Evolutionary conservation across 768 basidiomycete genomes (phyloP).

Genomic region (Auricularia auricula-judae): DNA sequence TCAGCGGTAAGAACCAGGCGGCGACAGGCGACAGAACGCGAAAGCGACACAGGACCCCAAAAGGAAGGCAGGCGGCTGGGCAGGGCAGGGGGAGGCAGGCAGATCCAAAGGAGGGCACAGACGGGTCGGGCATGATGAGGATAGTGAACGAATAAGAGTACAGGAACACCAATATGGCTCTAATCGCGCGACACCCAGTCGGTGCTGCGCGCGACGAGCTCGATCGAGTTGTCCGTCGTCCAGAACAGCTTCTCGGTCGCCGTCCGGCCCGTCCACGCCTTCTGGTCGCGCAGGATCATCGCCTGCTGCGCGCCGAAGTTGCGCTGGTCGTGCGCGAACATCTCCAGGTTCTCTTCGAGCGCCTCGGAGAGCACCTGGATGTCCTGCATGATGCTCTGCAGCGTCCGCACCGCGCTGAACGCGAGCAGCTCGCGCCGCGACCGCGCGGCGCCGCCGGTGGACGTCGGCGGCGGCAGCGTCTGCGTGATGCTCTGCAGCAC

Average conservation of each 20-base stretch:
- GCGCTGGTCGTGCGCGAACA: constrained; percentile 88
- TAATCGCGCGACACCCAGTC: constrained; percentile 78
- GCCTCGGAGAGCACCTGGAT: constrained; percentile 80
- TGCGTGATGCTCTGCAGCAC: constrained; percentile 79
- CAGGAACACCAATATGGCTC: constrained; percentile 2
- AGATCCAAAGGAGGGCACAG: too few species aligned
- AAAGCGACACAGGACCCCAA: too few species aligned
- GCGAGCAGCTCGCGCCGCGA: constrained; percentile 73
- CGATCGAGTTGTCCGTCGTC: constrained; percentile 84
- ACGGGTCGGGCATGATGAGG: too few species aligned
- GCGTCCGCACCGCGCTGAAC: constrained; percentile 60
- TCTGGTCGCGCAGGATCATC: constrained; percentile 92
- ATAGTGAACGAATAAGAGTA: neutral
- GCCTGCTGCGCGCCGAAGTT: constrained; percentile 99
- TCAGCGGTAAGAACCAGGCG: too few species aligned
- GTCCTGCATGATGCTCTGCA: constrained; percentile 80
- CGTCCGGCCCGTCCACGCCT: constrained; percentile 87
- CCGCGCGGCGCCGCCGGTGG: constrained; percentile 31
- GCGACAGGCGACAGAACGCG: too few species aligned
- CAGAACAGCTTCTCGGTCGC: constrained; percentile 89
- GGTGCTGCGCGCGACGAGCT: constrained; percentile 72
- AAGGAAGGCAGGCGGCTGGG: too few species aligned
- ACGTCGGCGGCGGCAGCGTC: constrained; percentile 47
- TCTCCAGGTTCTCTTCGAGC: constrained; percentile 78
- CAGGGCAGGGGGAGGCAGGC: too few species aligned